Base-by-base conservation (phyloP, 768 basidiomycete species). In the Lentinula sp. region DNA sequence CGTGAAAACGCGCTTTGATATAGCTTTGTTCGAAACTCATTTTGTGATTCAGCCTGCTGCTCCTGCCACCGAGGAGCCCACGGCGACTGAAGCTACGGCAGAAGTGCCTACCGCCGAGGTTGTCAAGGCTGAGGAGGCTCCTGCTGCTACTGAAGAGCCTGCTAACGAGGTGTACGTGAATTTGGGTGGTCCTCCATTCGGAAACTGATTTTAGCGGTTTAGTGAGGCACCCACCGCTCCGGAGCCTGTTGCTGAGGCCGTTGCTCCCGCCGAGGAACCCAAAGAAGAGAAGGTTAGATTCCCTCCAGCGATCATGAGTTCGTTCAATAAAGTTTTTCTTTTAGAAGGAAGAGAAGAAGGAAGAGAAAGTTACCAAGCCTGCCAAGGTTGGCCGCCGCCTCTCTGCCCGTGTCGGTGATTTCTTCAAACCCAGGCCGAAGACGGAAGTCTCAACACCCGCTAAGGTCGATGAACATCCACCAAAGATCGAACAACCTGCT, bases 401-500 rank as follows among this genome's bases (percentile, higher is more conserved):
- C 62, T 95, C 94, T 48, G 82, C 88, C 28, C 91, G 91, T 21
- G 85, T 96, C 46, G 82, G 81, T 57, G 89, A 88, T 57, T 82
- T 95, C 74, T 91, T 95, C 85, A 93, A 88, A 80, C 53, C 80
- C 59, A 90, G 82, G 78, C 76, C 80, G 70, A 90, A 85, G 76
- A 66, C 75, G 13, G 87, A 90, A 69, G 82, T 85, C 39, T 69
- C 80, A 10, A 70, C 86, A 5, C 84, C 92, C 60, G 80, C 91
- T 50, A 94, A 93, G 81, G 90, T 94, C 61, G 88, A 93, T 64
- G 91, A 93, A 78, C 80, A 91, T 72, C 91, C 93, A 42, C 93
- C 93, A 65, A 86, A 87, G 80, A 89, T 95, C 66, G 93, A 93
- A 54, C 86, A 91, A 76, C 91, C 90, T 53, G 68, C 81, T 34